Base-by-base conservation (phyloP, 352 stramenopile species). In the Phytophthora pisi region DNA sequence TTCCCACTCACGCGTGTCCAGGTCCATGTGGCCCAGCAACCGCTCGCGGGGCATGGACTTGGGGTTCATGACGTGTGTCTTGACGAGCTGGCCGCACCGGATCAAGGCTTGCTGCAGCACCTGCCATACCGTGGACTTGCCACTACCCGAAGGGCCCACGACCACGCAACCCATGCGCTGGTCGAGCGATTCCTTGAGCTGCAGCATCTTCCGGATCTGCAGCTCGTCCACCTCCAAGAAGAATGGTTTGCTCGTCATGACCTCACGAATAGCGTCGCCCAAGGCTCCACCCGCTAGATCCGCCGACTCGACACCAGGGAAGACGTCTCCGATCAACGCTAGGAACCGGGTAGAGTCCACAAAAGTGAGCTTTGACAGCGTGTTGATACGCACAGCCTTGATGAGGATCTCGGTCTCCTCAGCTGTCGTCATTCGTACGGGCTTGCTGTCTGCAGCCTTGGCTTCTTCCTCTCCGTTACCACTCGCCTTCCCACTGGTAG, bases 31-130 rank as follows among this genome's bases (percentile, higher is more conserved):
- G 6, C 96, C 96, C 3, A 98, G 69, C 5, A 99, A 77, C 5
- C 86, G 73, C 64, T 98, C 86, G 13, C 92, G 86, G 0, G 93
- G 89, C 93, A 99, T 98, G 0, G 90, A 95, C 67, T 99, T 99
- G 0, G 96, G 96, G 63, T 99, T 99, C 88, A 99, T 98, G 2
- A 98, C 95, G 59, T 98, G 84, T 3, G 86, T 97, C 51, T 97
- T 96, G 1, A 99, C 93, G 10, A 88, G 62, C 42, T 97, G 75
- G 0, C 89, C 91, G 34, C 84, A 95, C 51, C 85, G 81, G 50
- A 92, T 86, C 20, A 98, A 77, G 2, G 96, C 91, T 16, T 89
- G 79, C 60, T 98, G 89, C 3, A 98, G 74, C 16, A 98, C 88
- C 24, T 92, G 79, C 96, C 95, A 98, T n/a, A 98, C 79, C 0